Base-by-base conservation (phyloP, 768 basidiomycete genomes). In the Ramaria sp. region DNA sequence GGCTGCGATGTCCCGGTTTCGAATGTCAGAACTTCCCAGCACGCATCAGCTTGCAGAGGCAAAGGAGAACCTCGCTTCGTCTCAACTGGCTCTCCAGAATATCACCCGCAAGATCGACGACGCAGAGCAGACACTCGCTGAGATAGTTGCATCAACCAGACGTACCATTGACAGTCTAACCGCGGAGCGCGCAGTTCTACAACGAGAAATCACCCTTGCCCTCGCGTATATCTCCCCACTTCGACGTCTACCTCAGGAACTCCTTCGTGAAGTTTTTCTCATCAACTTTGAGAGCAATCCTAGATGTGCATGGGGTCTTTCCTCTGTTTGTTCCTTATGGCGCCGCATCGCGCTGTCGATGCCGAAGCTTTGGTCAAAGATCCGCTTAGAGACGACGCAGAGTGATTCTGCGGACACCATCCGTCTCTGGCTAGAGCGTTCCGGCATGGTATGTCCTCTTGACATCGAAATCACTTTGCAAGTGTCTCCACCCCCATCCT, bases 401-500 rank as follows among this genome's bases (percentile, higher is more conserved):
- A 72, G 77, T 38, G 72, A 83, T 8, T 85, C 85, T 27, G 78
- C 87, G 25, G 87, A 90, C 62, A 87, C 82, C 5, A 78, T 90
- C 48, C 82, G 88, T 7, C 73, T 90, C 10, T 90, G 88, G 87
- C 73, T 90, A 0, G 86, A 88, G 64, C 81, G 87, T 25, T 84
- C 88, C 12, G 88, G 88, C 16, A 70, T 73, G 50, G 74, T 67
- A 4, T 78, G 82, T 5, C 82, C 87, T 5, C 74, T 90, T 8
- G 88, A 88, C 64, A 85, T 90, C 56, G 85, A 88, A 64, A 87
- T 90, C 45, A 82, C 80, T 64, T 70, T 90, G 37, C 81, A 79
- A 34, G 76, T 82, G 58, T 42, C 62, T 3, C 60, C 64, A 38
- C 48, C 62, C 37, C 57, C 58, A 20, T 56, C 63, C 43, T 56